phyloP scores from a whole-genome alignment of 2,329 filamentous ascomycete genomes.

The Neofusicoccum sp. region DNA sequence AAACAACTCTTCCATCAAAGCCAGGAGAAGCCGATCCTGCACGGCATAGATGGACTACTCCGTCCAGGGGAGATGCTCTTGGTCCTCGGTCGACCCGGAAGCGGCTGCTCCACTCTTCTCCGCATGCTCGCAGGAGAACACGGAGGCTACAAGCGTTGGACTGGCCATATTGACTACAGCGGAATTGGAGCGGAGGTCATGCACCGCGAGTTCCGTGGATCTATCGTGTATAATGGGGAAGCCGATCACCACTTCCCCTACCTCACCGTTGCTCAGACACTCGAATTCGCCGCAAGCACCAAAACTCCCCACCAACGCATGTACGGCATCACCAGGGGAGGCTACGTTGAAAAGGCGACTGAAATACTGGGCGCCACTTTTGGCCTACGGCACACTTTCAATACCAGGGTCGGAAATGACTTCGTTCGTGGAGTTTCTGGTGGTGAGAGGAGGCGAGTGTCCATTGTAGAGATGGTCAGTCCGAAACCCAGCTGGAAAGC shows the following conservation, averaged over 20 bases:
- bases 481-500: neutral
- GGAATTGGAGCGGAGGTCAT: conserved; percentile 69
- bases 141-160: conserved; percentile 45
- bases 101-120: conserved; percentile 59
- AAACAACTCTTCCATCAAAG: neutral
- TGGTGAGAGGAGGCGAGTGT: conserved; percentile 77
- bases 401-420: conserved; percentile 73
- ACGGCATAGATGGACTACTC: conserved; percentile 48
- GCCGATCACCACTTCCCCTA: conserved; percentile 79
- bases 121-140: conserved; percentile 58
- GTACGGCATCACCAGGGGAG: conserved; percentile 53
- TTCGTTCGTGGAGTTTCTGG: conserved; percentile 72
- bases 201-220: conserved; percentile 74
- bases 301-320: conserved; percentile 63
- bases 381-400: conserved; percentile 69
- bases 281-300: conserved; percentile 73
- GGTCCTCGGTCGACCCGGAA: conserved; percentile 43
- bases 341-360: conserved; percentile 61
- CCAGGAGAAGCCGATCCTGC: conserved; percentile 41
- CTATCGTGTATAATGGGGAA: conserved; percentile 84
- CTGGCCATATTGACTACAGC: neutral
- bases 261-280: conserved; percentile 73
- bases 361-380: conserved; percentile 75
- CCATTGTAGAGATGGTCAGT: conserved; percentile 68
- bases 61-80: conserved; percentile 43